phyloP scores from a whole-genome alignment of 1,139 yeast species.

The Kodamaea fungicola region DNA sequence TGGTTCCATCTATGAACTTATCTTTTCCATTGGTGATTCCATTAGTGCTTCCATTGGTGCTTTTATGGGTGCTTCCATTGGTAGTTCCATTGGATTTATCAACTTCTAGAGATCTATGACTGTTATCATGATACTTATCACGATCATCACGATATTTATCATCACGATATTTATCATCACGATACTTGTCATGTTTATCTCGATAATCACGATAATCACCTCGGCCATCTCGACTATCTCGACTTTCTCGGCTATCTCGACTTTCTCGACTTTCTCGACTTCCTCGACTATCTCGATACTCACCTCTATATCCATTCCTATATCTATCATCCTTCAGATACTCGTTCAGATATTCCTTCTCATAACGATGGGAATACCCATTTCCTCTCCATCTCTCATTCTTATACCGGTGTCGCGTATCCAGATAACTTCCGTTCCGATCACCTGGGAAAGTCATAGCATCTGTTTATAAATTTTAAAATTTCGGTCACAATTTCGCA shows the following conservation, averaged over 20 bases:
- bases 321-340: background rate
- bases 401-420: background rate
- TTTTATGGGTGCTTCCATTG: constrained; percentile 1
- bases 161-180: background rate
- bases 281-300: constrained; percentile 9
- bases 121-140: background rate
- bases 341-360: background rate
- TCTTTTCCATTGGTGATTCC: constrained; percentile 2
- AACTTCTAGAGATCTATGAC: too few relatives aligned
- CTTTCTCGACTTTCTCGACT: constrained; percentile 4
- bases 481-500: too few relatives aligned
- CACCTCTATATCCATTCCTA: constrained; percentile 10
- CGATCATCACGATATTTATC: background rate
- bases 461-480: too few relatives aligned
- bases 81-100: too few relatives aligned
- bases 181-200: background rate
- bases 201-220: background rate
- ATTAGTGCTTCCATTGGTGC: background rate
- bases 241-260: background rate
- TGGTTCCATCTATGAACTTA: constrained; percentile 21
- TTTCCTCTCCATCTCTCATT: constrained; percentile 12
- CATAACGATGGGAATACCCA: background rate
- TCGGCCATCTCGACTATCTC: background rate
- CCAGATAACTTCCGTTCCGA: background rate
- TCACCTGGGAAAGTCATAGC: background rate